These are phyloP conservation scores for Sedum album DNA, from an alignment of 164 flowering plant genomes.

Conservation along the genomic window DNA sequence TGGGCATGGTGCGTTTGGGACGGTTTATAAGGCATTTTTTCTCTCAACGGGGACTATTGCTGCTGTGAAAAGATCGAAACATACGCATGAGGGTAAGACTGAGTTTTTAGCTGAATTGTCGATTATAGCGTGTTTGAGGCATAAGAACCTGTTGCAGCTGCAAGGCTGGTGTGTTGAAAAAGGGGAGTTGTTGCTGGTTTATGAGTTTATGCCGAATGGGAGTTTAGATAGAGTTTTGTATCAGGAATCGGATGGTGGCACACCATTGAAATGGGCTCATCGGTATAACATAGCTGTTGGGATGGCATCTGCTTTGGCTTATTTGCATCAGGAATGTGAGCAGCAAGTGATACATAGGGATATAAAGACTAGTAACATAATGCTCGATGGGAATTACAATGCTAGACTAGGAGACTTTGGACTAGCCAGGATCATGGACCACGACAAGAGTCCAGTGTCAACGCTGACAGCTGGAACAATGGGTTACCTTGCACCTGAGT, in stretches of 20 bases:
- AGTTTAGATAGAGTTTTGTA: slow-evolving; percentile 64
- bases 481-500: slow-evolving; percentile 96
- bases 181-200: slow-evolving; percentile 74
- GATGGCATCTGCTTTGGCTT: slow-evolving; percentile 65
- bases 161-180: slow-evolving; percentile 95
- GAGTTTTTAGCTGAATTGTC: slow-evolving; percentile 73
- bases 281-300: slow-evolving; percentile 65
- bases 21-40: slow-evolving; percentile 54
- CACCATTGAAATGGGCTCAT: slow-evolving; percentile 42
- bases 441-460: slow-evolving; percentile 82
- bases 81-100: slow-evolving; percentile 57
- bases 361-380: slow-evolving; percentile 71
- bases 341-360: slow-evolving; percentile 92
- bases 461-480: slow-evolving; percentile 91
- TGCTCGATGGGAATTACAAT: slow-evolving; percentile 53
- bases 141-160: slow-evolving; percentile 76
- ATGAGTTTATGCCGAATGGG: slow-evolving; percentile 85
- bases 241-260: slow-evolving; percentile 27
- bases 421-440: slow-evolving; percentile 85
- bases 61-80: slow-evolving; percentile 66
- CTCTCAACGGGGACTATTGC: slow-evolving; percentile 24
- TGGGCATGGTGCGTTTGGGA: slow-evolving; percentile 58
- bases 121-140: slow-evolving; percentile 74
- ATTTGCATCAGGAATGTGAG: slow-evolving; percentile 85
- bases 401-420: slow-evolving; percentile 88